Evolutionary conservation across 2,329 filamentous ascomycete species (phyloP), one percentile per base, ranked within the genome.

Genomic region (Arthrobotrys sphaeroides): DNA sequence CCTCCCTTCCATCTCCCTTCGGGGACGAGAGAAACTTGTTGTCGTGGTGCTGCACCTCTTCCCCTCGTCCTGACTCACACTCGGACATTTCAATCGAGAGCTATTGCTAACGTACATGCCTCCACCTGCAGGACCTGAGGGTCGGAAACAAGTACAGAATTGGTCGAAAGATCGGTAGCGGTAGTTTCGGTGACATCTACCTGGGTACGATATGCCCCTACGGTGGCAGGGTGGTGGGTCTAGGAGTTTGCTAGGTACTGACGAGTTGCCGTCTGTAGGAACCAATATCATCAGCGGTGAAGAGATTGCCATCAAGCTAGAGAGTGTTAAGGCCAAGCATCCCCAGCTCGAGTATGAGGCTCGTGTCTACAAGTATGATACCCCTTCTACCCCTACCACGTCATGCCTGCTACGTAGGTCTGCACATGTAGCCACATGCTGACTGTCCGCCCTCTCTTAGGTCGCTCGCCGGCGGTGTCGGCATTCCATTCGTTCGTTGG

Each of bases 101-200:
- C 26, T 45, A 70, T 68, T n/a, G 76, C 77, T 72, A 69, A 66
- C n/a, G 22, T 57, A 31, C 3, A n/a, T n/a, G n/a, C 57, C 31
- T 43, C 49, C 10, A 57, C 72, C 53, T 76, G 33, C 81, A 98
- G 94, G 95, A 99, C 89, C 90, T 99, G 81, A 93, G 95, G 82
- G 95, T 99, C 85, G 95, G 95, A 85, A 98, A 98, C 84, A 98
- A 99, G 83, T 99, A 99, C 89, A 93, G 95, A 81, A 98, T 99
- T 84, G 95, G 95, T 83, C 93, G 95, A 81, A 99, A 99, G 88
- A 99, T 99, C 82, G 95, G 95, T 80, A 97, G 93, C 80, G 95
- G 95, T 80, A 94, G 90, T 82, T 99, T 99, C 83, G 95, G 95
- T 86, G 95, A 98, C 81, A 98, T 99, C 83, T 99, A 98, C 85